Evolutionary conservation across 345 rosid genomes (phyloP), one percentile per base, ranked within the genome.

Genomic region (Firmiana major): DNA sequence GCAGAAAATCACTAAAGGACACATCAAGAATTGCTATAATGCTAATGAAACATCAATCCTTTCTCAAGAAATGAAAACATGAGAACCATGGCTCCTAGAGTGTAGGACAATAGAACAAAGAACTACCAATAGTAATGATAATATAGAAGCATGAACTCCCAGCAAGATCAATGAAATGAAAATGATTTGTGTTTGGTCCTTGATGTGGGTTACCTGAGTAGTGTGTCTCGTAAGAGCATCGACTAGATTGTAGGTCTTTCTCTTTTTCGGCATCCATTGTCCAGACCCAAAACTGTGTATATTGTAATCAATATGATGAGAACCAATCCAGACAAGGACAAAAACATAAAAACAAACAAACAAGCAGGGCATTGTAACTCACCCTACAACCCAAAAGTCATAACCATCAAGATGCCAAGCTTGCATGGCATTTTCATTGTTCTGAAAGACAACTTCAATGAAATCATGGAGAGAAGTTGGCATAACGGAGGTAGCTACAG

Each of bases 321-420:
- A 66, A 73, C 46, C 71, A 7, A 48, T 11, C 40, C 64, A 71
- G 48, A 46, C 5, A 3, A 43, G 13, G 74, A 13, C 28, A 67
- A 4, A 40, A 43, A 53, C 70, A 53, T n/a, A n/a, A n/a, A n/a
- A 5, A 70, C 11, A 7, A 16, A 0, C 0, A 7, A 54, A 10
- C 4, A 2, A 43, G 45, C 58, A 69, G 65, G 63, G 71, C 54
- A 58, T 9, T 5, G 48, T 69, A 43, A 85, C 92, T 87, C 79
- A 94, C 95, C 98, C 98, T 9, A 90, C 89, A 75, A 85, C 97
- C 97, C 97, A 92, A 83, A 92, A 92, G 83, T 92, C 97, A 73
- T 91, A 94, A 48, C 98, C 98, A 78, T 94, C 98, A 54, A 92
- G 94, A 79, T 94, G 98, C 98, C 98, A 94, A 78, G 97, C 90